These are phyloP conservation scores for Lentinus polychrous DNA, from an alignment of 1,284 basidiomycete genomes.

Conservation along the genomic window DNA sequence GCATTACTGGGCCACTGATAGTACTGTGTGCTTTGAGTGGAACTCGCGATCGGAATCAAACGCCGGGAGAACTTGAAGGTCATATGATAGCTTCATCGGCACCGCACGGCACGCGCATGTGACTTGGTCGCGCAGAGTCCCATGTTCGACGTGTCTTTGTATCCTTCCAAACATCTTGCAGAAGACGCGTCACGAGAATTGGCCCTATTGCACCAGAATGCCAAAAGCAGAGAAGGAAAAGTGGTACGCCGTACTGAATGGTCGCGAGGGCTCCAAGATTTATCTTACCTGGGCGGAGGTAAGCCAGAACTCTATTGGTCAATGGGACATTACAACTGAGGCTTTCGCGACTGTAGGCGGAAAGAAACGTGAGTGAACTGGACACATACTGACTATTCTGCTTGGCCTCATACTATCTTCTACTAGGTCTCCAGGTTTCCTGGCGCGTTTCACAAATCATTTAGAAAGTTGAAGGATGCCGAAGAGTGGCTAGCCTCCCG, in stretches of 20 bases:
- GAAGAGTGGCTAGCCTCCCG: constrained; percentile 36
- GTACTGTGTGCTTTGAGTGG: too few species aligned
- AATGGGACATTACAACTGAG: not conserved
- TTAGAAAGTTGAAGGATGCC: constrained; percentile 33
- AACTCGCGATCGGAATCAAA: too few species aligned
- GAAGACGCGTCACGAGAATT: too few species aligned
- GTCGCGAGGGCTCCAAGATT: constrained; percentile 44
- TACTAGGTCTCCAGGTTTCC: constrained; percentile 41
- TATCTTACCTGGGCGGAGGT: constrained; percentile 52
- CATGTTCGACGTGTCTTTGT: too few species aligned
- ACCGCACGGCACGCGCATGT: too few species aligned
- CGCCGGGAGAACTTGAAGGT: too few species aligned
- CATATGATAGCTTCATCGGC: too few species aligned
- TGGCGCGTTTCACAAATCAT: constrained; percentile 40
- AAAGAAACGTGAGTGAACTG: not conserved
- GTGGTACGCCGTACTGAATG: constrained; percentile 49
- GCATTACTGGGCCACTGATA: too few species aligned
- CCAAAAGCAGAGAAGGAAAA: constrained; percentile 21
- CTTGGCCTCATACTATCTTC: not conserved
- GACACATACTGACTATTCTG: not conserved
- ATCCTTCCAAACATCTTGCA: too few species aligned
- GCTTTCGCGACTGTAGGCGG: not conserved
- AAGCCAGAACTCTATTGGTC: constrained; percentile 27
- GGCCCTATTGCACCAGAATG: too few species aligned
- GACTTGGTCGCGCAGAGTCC: too few species aligned